Conservation (phyloP, 2,329 filamentous ascomycete genomes). For the Aspergillus ochraceus region DNA sequence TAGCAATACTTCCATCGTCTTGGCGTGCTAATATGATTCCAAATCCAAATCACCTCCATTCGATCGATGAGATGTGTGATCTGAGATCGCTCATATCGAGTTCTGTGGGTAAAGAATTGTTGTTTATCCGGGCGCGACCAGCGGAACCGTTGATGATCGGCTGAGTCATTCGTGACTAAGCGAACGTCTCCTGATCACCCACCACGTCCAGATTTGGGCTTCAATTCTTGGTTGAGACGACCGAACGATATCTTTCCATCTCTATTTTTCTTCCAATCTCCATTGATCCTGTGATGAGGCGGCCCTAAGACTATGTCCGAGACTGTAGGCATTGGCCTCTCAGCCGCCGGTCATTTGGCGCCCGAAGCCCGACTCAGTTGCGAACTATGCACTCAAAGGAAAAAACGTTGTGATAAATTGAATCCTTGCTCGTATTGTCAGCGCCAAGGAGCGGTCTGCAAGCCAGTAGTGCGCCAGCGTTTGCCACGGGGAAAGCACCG, state of each 20-base stretch:
- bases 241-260: background rate
- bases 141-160: too few relatives aligned
- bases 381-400: constrained; percentile 32
- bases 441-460: constrained; percentile 24
- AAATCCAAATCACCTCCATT: too few relatives aligned
- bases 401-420: constrained; percentile 36
- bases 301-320: background rate
- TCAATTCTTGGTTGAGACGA: background rate
- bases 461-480: constrained; percentile 33
- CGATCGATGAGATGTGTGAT: too few relatives aligned
- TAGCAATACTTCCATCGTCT: too few relatives aligned
- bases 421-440: constrained; percentile 33
- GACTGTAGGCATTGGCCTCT: background rate
- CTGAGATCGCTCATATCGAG: too few relatives aligned
- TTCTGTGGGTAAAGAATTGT: too few relatives aligned
- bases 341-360: background rate
- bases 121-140: too few relatives aligned
- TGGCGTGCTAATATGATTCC: too few relatives aligned
- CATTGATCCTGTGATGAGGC: background rate
- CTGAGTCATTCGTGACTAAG: too few relatives aligned
- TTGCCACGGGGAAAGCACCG: constrained; percentile 31
- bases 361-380: constrained; percentile 30
- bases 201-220: background rate
- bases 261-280: background rate
- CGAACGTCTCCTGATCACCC: too few relatives aligned